Evolutionary conservation across 768 basidiomycete genomes (phyloP), one percentile per base, ranked within the genome.

Genomic region (Tylopilus plumbeoviolaceoides): DNA sequence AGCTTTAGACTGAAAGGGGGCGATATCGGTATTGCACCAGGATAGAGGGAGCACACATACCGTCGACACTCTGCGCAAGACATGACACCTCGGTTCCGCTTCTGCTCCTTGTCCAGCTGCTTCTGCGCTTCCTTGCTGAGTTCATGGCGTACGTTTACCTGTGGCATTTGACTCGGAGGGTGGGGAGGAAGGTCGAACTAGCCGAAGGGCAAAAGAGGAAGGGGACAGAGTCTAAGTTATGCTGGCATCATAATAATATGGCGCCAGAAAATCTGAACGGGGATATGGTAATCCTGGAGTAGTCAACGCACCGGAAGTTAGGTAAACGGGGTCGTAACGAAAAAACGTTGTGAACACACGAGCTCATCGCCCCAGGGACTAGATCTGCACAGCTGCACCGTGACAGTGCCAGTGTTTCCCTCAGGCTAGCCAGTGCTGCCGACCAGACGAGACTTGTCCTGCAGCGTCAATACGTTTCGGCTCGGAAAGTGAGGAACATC

Each of bases 1-100:
- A 87, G 65, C 63, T 87, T 86, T 38, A 87, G 73, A 27, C 84
- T 85, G 59, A 18, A 7, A 17, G 11, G 14, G 38, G 3, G 20
- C 36, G n/a, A 44, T 5, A 18, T 56, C 27, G 27, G 25, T 39
- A 43, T 35, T 31, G 53, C 25, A 42, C 28, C 9, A 9, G 8
- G 10, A 48, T 14, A n/a, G 8, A 25, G 10, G 35, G 12, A 8
- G 41, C 49, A 41, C 69, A 49, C 65, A 33, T 52, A 82, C 83
- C 83, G 74, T 63, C 83, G 71, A 63, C 83, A 85, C 64, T 85
- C 83, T 3, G 83, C 83, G 63, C 83, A 84, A 25, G 69, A 70
- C 67, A 70, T 72, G 2, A 70, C 60, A 70, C 83, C 83, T 59
- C 81, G 72, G 3, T 82, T 81, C 38, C 83, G 74, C 61, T 85